phyloP scores from a whole-genome alignment of 768 basidiomycete genomes.

The Tremella fuciformis region DNA sequence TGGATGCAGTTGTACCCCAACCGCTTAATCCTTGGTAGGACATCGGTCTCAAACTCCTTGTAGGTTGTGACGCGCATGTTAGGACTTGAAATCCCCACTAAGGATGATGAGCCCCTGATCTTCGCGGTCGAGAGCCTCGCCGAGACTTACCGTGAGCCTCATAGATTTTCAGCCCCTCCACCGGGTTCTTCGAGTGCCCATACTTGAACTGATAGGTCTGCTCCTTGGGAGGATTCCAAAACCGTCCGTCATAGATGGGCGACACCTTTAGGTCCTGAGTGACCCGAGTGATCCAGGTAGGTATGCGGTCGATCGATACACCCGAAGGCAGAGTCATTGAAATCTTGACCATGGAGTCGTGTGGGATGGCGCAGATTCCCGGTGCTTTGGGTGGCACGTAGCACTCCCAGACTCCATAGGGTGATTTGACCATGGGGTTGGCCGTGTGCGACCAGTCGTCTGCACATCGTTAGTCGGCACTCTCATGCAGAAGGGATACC shows the following conservation, averaged over 20 bases:
- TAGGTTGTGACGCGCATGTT: constrained; percentile 88
- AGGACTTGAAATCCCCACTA: constrained; percentile 86
- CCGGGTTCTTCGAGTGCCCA: constrained; percentile 59
- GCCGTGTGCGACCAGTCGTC: constrained; percentile 83
- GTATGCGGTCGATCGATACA: constrained; percentile 81
- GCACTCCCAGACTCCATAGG: constrained; percentile 88
- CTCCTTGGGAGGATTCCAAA: constrained; percentile 87
- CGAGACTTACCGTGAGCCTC: constrained; percentile 69
- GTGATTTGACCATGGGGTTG: constrained; percentile 79
- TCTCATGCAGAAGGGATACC: constrained; percentile 48
- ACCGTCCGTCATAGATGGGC: constrained; percentile 90
- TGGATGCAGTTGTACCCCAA: constrained; percentile 97
- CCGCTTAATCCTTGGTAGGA: constrained; percentile 80
- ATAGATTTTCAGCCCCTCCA: constrained; percentile 69
- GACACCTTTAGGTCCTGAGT: constrained; percentile 89
- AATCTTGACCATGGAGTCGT: constrained; percentile 94
- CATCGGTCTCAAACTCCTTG: constrained; percentile 84
- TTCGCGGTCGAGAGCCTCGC: not conserved
- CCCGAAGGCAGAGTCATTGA: constrained; percentile 82
- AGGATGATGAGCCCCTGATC: not conserved
- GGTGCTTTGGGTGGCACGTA: constrained; percentile 64
- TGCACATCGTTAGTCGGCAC: constrained; percentile 48
- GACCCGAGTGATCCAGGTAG: constrained; percentile 91
- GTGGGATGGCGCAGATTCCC: constrained; percentile 79
- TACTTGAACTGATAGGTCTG: constrained; percentile 80